Base-by-base conservation (phyloP, 306 rosid genomes). In the Acacia confusa region DNA sequence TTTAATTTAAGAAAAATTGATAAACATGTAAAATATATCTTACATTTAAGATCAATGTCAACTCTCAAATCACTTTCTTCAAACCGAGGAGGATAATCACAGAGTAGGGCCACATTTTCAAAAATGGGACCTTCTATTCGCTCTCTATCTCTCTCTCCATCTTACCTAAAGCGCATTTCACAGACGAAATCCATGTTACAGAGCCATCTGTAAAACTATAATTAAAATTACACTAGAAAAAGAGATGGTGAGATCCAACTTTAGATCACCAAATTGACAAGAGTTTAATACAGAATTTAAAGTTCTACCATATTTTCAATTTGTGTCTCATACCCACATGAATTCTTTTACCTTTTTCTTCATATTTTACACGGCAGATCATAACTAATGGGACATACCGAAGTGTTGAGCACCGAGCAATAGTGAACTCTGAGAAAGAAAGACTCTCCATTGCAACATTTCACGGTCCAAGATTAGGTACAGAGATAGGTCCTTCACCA, bases 391-490 rank as follows among this genome's bases (percentile, higher is more conserved):
- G 88, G 4, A 78, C 43, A 44, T 88, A 88, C 53, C 71, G 73
- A 44, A 85, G 91, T 25, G 36, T 88, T 10, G 89, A 88, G 30
- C 86, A 85, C 69, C 82, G 87, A 1, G 89, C 86, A 53, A 75
- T 20, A 1, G 85, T 85, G 10, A 85, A 83, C 70, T 28, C 74
- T 43, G 78, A 10, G 52, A 81, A 75, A 28, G 88, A 88, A 27
- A 85, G 91, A 55, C 7, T 85, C 4, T 88, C 89, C 34, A 15
- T 88, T 77, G 91, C 89, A 4, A 86, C 89, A 34, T 88, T 88
- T 68, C 19, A 9, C 53, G 61, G 19, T 7, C 43, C 85, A 6
- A 77, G 50, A 76, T 19, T 71, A 16, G 83, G 84, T 34, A 65
- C 77, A 12, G 70, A 75, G 78, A 2, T 86, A 16, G 88, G 85